A percentile compares a stretch with the other conserved stretches of the same genome.
phyloP scores from a whole-genome alignment of 805 yeast species.

The Candida endomychidarum region DNA sequence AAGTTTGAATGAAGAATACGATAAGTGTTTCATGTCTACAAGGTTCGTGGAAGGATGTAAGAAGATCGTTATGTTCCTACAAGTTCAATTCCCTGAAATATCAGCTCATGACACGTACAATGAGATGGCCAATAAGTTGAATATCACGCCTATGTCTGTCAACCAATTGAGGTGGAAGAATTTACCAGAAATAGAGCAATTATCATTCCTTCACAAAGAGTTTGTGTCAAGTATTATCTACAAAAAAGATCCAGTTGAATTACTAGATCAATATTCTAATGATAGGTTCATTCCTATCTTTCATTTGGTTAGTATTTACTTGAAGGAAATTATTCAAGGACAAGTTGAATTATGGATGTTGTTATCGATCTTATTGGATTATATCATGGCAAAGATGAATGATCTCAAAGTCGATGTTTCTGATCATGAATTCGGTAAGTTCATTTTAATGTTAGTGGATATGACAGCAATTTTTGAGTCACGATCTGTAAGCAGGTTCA shows the following conservation, averaged over 20 bases:
- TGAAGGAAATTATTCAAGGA: conserved; percentile 20
- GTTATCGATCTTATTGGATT: conserved; percentile 23
- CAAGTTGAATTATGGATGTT: conserved; percentile 31
- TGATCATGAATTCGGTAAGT: conserved; percentile 21
- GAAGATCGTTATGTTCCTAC: conserved; percentile 20
- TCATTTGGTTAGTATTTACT: conserved; percentile 30
- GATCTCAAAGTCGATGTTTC: conserved; percentile 21
- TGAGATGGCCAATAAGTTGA: conserved; percentile 14
- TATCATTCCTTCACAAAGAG: conserved; percentile 28
- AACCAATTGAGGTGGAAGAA: conserved; percentile 15
- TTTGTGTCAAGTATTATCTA: conserved; percentile 15
- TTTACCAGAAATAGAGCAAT: conserved; percentile 22
- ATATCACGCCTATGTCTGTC: conserved; percentile 12
- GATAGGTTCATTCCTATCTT: conserved; percentile 18
- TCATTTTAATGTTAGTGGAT: conserved; percentile 25
- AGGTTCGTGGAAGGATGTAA: conserved; percentile 33
- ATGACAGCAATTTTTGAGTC: conserved; percentile 15
- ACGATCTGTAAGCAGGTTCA: conserved; percentile 12
- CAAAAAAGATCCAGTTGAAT: conserved; percentile 18
- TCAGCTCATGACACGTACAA: conserved; percentile 1
- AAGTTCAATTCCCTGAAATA: conserved; percentile 8
- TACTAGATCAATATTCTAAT: conserved; percentile 24
- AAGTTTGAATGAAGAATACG: conserved; percentile 27
- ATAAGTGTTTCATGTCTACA: conserved; percentile 21
- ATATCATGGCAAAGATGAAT: conserved; percentile 17